These are phyloP conservation scores for Aureobasidium lini DNA, from an alignment of 2,329 filamentous ascomycete species.

Conservation along the genomic window DNA sequence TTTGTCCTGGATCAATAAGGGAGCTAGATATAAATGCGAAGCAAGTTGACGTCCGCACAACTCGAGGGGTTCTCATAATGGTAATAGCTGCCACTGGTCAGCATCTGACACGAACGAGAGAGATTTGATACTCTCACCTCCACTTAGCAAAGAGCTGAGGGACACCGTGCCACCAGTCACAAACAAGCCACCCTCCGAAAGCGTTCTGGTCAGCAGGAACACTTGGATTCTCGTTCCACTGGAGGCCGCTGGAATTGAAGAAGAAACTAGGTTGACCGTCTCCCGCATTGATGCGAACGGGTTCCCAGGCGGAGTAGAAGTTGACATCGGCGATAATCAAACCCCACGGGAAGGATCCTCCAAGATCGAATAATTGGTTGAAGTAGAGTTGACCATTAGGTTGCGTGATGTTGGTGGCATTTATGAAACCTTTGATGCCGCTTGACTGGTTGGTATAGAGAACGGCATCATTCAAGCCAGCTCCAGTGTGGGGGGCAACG, in stretches of 20 bases:
- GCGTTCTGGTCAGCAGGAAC: background rate
- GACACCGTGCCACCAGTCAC: constrained; percentile 27
- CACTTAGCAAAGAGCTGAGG: constrained; percentile 28
- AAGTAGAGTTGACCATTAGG: constrained; percentile 18
- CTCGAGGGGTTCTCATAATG: constrained; percentile 19
- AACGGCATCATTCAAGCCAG: constrained; percentile 24
- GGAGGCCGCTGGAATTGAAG: constrained; percentile 27
- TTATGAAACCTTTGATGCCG: constrained; percentile 22
- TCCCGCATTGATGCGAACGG: constrained; percentile 26
- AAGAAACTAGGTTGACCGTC: constrained; percentile 21
- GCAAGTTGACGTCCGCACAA: constrained; percentile 26
- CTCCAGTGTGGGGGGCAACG: constrained; percentile 17
- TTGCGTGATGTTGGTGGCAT: constrained; percentile 21
- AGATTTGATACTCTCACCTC: constrained; percentile 5
- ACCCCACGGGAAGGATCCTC: constrained; percentile 22
- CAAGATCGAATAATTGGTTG: constrained; percentile 27
- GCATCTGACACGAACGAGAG: background rate
- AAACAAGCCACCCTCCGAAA: constrained; percentile 20
- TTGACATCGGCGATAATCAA: constrained; percentile 18
- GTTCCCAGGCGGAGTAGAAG: constrained; percentile 27
- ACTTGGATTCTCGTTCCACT: constrained; percentile 21
- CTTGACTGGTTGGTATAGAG: constrained; percentile 18
- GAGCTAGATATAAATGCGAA: constrained; percentile 22
- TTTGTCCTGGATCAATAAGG: too few species aligned
- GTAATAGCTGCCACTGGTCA: background rate